Evolutionary conservation across 768 basidiomycete species (phyloP), one percentile per base, ranked within the genome.

Genomic region (Sporobolomyces phaffii): DNA sequence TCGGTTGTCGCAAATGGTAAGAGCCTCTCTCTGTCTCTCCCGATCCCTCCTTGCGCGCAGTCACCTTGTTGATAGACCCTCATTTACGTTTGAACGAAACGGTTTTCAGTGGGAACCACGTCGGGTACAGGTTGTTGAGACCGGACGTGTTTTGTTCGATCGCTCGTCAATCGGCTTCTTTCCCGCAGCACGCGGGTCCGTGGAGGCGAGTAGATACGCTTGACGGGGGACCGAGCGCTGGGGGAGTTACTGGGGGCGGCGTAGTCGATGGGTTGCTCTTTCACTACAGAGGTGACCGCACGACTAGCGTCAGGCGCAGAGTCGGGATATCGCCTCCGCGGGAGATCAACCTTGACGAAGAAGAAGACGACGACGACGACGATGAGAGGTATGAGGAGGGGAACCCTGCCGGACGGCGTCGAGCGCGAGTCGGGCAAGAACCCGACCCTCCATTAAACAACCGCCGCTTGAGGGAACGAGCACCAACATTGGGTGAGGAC

Each of bases 181-280:
- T n/a, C n/a, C n/a, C n/a, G n/a, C n/a, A n/a, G n/a, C n/a, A n/a
- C n/a, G n/a, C n/a, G n/a, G n/a, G n/a, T n/a, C n/a, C n/a, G n/a
- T n/a, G n/a, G n/a, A n/a, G n/a, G n/a, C n/a, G n/a, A n/a, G n/a
- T n/a, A n/a, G n/a, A n/a, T n/a, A n/a, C n/a, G n/a, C n/a, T n/a
- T n/a, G n/a, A n/a, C n/a, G n/a, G n/a, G n/a, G n/a, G n/a, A n/a
- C n/a, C n/a, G n/a, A n/a, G n/a, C n/a, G n/a, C n/a, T n/a, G 65
- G 65, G 3, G 65, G 65, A 14, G 60, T 67, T 9, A 57, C 65
- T 18, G 65, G 65, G 29, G 65, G 65, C 3, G 65, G 65, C 8
- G 31, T 62, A 29, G 47, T 62, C 36, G 65, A 67, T 34, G 59
- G 60, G 26, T 31, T 67, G n/a, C 40, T 62, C 18, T 67, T 67